Percentiles rank a stretch among this genome's conserved stretches.
Conservation (phyloP, 2,329 filamentous ascomycete genomes). For the Rutstroemia sp. region DNA sequence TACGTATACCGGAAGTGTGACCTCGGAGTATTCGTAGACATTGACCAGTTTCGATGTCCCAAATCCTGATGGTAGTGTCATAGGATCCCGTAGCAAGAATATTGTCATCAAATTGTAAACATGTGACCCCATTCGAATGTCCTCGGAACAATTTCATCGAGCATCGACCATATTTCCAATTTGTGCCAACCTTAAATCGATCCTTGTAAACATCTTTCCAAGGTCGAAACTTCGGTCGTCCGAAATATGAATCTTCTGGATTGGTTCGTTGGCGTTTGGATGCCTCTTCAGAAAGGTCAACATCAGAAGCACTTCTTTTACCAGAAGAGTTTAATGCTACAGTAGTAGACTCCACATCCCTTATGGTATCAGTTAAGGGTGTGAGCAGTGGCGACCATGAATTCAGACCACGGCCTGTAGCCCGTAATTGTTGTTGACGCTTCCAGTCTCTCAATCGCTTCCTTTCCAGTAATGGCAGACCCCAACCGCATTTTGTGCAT, state of each 20-base stretch:
- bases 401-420: slow-evolving; percentile 49
- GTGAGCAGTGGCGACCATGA: slow-evolving; percentile 44
- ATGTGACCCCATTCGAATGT: slow-evolving; percentile 77
- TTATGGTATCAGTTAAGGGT: slow-evolving; percentile 34
- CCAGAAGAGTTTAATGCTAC: slow-evolving; percentile 12
- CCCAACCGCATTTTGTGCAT: slow-evolving; percentile 94
- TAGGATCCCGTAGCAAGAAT: slow-evolving; percentile 93
- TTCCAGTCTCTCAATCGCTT: slow-evolving; percentile 75
- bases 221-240: slow-evolving; percentile 51
- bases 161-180: slow-evolving; percentile 94
- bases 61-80: slow-evolving; percentile 90
- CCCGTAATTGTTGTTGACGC: slow-evolving; percentile 69
- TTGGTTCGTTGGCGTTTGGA: slow-evolving; percentile 22
- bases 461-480: slow-evolving; percentile 79
- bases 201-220: slow-evolving; percentile 99
- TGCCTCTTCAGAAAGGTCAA: slow-evolving; percentile 9
- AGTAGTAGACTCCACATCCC: slow-evolving; percentile 6
- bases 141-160: slow-evolving; percentile 78
- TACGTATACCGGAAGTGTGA: slow-evolving; percentile 76
- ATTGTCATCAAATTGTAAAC: slow-evolving; percentile 68
- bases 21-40: slow-evolving; percentile 79
- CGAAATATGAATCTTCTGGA: slow-evolving; percentile 17
- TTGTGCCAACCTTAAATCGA: slow-evolving; percentile 88
- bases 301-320: slow-evolving; percentile 24
- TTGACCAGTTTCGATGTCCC: slow-evolving; percentile 84